These are phyloP conservation scores for Verruconis gallopava DNA, from an alignment of 2,329 filamentous ascomycete genomes.

Conservation along the genomic window DNA sequence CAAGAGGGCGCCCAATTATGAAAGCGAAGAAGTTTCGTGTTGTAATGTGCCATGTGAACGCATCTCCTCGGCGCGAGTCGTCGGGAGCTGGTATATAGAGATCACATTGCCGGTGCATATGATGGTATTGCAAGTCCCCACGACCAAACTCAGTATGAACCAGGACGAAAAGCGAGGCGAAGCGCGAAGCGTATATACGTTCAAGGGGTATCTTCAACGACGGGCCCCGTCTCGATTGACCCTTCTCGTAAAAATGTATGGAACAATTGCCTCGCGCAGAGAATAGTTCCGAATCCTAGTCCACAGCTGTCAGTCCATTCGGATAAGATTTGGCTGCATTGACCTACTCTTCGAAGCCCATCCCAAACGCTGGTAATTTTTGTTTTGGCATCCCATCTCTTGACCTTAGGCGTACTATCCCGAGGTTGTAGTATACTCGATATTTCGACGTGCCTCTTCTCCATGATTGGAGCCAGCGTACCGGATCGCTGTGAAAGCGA, in stretches of 20 bases:
- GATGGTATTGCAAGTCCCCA: constrained; percentile 4
- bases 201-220: constrained; percentile 55
- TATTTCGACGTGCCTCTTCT: neutral
- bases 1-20: constrained; percentile 50
- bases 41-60: constrained; percentile 51
- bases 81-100: constrained; percentile 58
- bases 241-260: constrained; percentile 54
- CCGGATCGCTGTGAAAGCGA: neutral
- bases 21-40: constrained; percentile 68
- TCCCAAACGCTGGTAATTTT: constrained; percentile 28
- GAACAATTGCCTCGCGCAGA: constrained; percentile 53
- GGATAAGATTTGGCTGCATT: neutral
- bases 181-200: constrained; percentile 32
- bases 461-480: neutral
- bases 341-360: constrained; percentile 29
- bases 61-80: constrained; percentile 38
- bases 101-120: constrained; percentile 26
- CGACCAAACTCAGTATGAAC: constrained; percentile 22
- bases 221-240: constrained; percentile 51
- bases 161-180: constrained; percentile 45
- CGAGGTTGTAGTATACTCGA: neutral
- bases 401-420: constrained; percentile 9
- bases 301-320: constrained; percentile 11
- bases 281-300: constrained; percentile 61
- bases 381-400: constrained; percentile 26